Evolutionary conservation across 192 early-diverging fungal genomes (phyloP).

Genomic region (Dispira parvispora): DNA sequence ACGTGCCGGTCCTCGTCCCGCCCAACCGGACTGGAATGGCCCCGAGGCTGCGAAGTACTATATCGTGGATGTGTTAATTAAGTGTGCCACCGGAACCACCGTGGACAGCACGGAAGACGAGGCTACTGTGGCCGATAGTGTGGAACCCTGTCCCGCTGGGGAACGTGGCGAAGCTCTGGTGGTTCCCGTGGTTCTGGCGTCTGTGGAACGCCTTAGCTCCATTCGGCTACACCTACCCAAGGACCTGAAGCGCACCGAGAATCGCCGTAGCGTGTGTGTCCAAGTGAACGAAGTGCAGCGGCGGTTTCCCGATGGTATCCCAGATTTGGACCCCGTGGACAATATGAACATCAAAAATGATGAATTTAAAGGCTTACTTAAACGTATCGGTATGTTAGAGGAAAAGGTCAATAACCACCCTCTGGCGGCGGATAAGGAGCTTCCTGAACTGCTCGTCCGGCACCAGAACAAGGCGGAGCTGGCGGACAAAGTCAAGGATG

Average conservation of each 20-base stretch:
- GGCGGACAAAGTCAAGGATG: constrained; percentile 37
- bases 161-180: constrained; percentile 40
- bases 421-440: constrained; percentile 32
- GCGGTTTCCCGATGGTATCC: constrained; percentile 58
- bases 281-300: constrained; percentile 51
- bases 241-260: constrained; percentile 39
- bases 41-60: constrained; percentile 30
- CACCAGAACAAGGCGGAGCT: constrained; percentile 53
- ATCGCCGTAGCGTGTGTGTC: constrained; percentile 37
- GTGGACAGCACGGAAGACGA: constrained; percentile 16
- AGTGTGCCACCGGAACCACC: constrained; percentile 32
- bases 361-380: constrained; percentile 51
- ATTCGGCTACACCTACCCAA: constrained; percentile 59
- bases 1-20: constrained; percentile 12
- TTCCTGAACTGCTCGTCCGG: constrained; percentile 35
- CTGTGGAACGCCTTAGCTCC: constrained; percentile 53
- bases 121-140: constrained; percentile 15
- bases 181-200: constrained; percentile 57
- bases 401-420: constrained; percentile 39
- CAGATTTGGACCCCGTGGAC: constrained; percentile 72
- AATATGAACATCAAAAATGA: constrained; percentile 79
- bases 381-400: constrained; percentile 61
- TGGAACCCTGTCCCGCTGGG: constrained; percentile 18
- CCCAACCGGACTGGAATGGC: constrained; percentile 11
- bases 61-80: constrained; percentile 72